Evolutionary conservation across 2,329 filamentous ascomycete species (phyloP).

Genomic region (Cladophialophora psammophila): DNA sequence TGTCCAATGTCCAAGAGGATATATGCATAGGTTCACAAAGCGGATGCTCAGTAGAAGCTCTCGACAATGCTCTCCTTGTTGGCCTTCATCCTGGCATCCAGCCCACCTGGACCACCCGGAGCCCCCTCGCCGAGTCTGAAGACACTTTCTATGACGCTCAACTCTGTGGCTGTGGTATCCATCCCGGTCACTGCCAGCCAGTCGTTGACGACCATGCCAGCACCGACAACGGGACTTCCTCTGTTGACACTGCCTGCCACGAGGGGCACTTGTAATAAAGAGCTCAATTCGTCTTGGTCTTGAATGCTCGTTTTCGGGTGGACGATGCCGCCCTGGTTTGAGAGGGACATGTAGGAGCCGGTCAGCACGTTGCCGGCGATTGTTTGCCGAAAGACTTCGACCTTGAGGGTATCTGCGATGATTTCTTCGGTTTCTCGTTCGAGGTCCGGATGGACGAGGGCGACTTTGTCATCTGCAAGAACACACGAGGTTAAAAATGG

Average conservation of each 20-base stretch:
- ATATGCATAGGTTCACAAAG: background rate
- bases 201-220: conserved; percentile 96
- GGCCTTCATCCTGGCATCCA: conserved; percentile 68
- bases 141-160: conserved; percentile 94
- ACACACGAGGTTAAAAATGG: background rate
- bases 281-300: conserved; percentile 96
- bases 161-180: conserved; percentile 95
- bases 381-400: conserved; percentile 77
- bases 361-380: conserved; percentile 97
- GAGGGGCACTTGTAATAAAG: conserved; percentile 90
- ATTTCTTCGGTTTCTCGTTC: conserved; percentile 99
- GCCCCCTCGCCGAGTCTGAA: conserved; percentile 93
- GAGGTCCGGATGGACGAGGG: conserved; percentile 92
- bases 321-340: conserved; percentile 94
- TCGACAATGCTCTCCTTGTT: conserved; percentile 99
- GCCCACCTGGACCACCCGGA: conserved; percentile 71
- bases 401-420: conserved; percentile 82
- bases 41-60: conserved; percentile 80
- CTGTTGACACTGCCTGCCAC: conserved; percentile 95
- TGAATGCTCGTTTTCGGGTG: conserved; percentile 97
- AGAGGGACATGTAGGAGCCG: conserved; percentile 94
- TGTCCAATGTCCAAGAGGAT: background rate
- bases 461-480: conserved; percentile 76
- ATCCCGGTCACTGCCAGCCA: conserved; percentile 94
- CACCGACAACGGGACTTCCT: conserved; percentile 92